Percentiles rank a stretch among this genome's conserved stretches.
Conservation (phyloP, 805 yeast species). For the Groenewaldozyma salmanticensis region DNA sequence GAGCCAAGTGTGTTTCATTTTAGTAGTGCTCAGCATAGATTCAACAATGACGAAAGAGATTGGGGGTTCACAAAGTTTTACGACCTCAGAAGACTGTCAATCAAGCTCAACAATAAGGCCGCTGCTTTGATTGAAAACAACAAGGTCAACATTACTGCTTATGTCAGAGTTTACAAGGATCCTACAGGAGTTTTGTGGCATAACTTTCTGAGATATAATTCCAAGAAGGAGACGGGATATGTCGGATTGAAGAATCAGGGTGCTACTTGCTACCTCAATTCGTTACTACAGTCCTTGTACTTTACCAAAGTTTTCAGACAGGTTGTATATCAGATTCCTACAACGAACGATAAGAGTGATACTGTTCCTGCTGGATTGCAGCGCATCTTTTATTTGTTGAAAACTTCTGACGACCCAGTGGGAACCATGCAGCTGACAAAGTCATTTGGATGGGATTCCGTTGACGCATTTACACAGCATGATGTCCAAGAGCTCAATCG, state of each 20-base stretch:
- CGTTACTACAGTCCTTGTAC: slow-evolving; percentile 81
- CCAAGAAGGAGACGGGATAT: slow-evolving; percentile 78
- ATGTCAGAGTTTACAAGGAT: slow-evolving; percentile 70
- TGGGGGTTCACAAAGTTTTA: slow-evolving; percentile 91
- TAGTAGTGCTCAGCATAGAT: slow-evolving; percentile 69
- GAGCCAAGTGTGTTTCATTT: slow-evolving; percentile 51
- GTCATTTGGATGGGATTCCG: slow-evolving; percentile 95
- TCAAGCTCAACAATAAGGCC: slow-evolving; percentile 29
- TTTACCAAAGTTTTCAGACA: slow-evolving; percentile 76
- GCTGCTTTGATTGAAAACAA: slow-evolving; percentile 42
- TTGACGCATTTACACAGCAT: slow-evolving; percentile 94
- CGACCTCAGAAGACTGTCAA: slow-evolving; percentile 40
- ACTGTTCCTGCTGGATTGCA: slow-evolving; percentile 81
- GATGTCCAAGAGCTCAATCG: slow-evolving; percentile 96
- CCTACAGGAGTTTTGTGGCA: slow-evolving; percentile 95
- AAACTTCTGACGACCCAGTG: slow-evolving; percentile 63
- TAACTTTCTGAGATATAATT: slow-evolving; percentile 65
- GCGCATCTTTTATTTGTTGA: slow-evolving; percentile 71
- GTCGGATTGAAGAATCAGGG: slow-evolving; percentile 96
- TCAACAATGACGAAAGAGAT: slow-evolving; percentile 65
- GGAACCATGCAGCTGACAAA: slow-evolving; percentile 80
- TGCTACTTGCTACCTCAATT: slow-evolving; percentile 94
- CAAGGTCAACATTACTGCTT: slow-evolving; percentile 61
- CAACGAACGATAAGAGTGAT: slow-evolving; percentile 47
- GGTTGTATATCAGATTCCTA: slow-evolving; percentile 84